Evolutionary conservation across 495 filamentous ascomycete genomes (phyloP).

Genomic region (Aspergillus carlsbadensis): DNA sequence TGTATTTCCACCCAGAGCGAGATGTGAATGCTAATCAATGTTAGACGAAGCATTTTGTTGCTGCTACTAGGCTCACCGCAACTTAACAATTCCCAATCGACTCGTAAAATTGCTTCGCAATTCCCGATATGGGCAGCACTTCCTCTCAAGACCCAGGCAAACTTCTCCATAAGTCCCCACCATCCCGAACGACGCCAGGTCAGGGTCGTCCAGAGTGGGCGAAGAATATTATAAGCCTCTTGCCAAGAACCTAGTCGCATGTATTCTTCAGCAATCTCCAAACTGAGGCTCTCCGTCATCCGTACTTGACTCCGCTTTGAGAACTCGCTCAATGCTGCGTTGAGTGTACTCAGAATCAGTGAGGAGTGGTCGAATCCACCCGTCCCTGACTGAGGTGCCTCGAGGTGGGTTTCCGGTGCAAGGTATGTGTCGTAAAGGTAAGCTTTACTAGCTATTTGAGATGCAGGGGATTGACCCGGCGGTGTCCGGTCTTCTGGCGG

Average conservation of each 20-base stretch:
- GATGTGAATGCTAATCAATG: conserved; percentile 62
- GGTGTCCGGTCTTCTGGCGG: conserved; percentile 70
- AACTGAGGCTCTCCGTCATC: conserved; percentile 63
- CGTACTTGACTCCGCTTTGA: conserved; percentile 59
- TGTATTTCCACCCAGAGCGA: conserved; percentile 64
- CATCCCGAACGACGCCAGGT: conserved; percentile 78
- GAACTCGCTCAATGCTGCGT: conserved; percentile 65
- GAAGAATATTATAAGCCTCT: conserved; percentile 64
- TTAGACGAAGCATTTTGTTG: too few species aligned
- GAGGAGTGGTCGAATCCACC: conserved; percentile 61
- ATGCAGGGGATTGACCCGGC: conserved; percentile 65
- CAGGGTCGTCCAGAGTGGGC: conserved; percentile 69
- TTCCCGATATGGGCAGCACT: conserved; percentile 66
- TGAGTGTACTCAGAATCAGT: conserved; percentile 59
- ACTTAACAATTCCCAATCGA: conserved; percentile 84
- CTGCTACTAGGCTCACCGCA: conserved; percentile 62
- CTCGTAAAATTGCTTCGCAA: conserved; percentile 63
- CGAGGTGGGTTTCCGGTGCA: conserved; percentile 71
- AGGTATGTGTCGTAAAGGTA: conserved; percentile 84
- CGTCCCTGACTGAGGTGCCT: conserved; percentile 56
- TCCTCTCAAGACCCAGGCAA: conserved; percentile 71
- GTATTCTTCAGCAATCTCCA: conserved; percentile 69
- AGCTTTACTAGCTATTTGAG: conserved; percentile 63
- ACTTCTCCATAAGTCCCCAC: conserved; percentile 71
- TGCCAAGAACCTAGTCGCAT: conserved; percentile 61